phyloP scores from a whole-genome alignment of 495 filamentous ascomycete species.

The Clohesyomyces aquaticus region DNA sequence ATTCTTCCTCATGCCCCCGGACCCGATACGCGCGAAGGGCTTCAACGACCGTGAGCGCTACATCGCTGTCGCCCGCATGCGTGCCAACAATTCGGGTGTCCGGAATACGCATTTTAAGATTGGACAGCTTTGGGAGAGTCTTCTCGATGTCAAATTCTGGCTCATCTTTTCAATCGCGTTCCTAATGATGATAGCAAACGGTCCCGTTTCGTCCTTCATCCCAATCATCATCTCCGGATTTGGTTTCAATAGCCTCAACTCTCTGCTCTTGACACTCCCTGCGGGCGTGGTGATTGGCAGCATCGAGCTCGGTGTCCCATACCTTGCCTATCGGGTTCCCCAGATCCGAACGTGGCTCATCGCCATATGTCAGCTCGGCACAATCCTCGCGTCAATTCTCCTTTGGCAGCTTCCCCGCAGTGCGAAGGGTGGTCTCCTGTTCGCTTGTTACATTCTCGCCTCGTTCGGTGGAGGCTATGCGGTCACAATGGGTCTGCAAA shows the following conservation, averaged over 20 bases:
- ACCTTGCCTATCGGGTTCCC: slow-evolving; percentile 41
- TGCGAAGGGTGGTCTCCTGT: slow-evolving; percentile 49
- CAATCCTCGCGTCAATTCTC: slow-evolving; percentile 44
- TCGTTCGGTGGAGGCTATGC: slow-evolving; percentile 40
- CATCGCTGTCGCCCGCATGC: slow-evolving; percentile 43
- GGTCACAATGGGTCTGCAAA: slow-evolving; percentile 51
- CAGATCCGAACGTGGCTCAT: slow-evolving; percentile 33
- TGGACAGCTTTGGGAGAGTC: slow-evolving; percentile 52
- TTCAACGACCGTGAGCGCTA: slow-evolving; percentile 42
- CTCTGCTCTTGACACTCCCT: slow-evolving; percentile 52
- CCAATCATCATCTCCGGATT: slow-evolving; percentile 53
- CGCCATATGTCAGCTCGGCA: slow-evolving; percentile 28
- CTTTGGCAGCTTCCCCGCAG: slow-evolving; percentile 47
- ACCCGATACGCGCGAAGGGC: slow-evolving; percentile 56
- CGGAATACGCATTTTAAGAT: slow-evolving; percentile 44
- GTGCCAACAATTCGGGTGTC: slow-evolving; percentile 42
- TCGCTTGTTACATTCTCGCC: slow-evolving; percentile 50
- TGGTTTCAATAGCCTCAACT: slow-evolving; percentile 53
- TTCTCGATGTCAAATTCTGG: slow-evolving; percentile 53
- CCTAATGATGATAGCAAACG: slow-evolving; percentile 53
- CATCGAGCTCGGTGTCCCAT: slow-evolving; percentile 47
- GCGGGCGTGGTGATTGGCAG: slow-evolving; percentile 49
- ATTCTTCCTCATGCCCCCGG: slow-evolving; percentile 51
- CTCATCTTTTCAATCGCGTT: slow-evolving; percentile 48
- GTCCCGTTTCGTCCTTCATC: slow-evolving; percentile 50